These are phyloP conservation scores for Paraconiothyrium sp. DNA, from an alignment of 2,329 filamentous ascomycete species.

Conservation along the genomic window DNA sequence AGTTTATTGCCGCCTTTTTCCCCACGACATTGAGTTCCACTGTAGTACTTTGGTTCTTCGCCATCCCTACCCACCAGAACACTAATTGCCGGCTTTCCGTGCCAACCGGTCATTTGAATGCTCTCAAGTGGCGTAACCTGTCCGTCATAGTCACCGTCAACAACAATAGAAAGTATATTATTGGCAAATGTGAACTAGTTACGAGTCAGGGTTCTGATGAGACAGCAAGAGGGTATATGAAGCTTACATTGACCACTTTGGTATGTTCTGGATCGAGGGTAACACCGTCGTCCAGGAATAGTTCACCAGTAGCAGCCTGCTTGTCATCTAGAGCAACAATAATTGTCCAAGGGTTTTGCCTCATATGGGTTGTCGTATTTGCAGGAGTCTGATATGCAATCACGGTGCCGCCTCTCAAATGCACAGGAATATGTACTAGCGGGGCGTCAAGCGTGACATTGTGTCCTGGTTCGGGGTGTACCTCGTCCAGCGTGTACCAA, in stretches of 20 bases:
- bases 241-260: slow-evolving; percentile 62
- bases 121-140: not conserved
- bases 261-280: slow-evolving; percentile 65
- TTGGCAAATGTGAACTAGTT: not conserved
- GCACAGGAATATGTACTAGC: slow-evolving; percentile 74
- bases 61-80: not conserved
- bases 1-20: not conserved
- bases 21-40: not conserved
- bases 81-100: not conserved
- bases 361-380: slow-evolving; percentile 68
- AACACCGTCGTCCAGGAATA: slow-evolving; percentile 79
- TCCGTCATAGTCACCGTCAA: not conserved
- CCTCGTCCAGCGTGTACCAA: no score
- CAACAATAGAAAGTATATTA: not conserved
- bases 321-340: slow-evolving; percentile 63
- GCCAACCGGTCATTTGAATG: not conserved
- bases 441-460: slow-evolving; percentile 69
- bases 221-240: slow-evolving; percentile 12
- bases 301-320: slow-evolving; percentile 64
- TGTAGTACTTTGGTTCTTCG: not conserved
- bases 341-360: slow-evolving; percentile 70
- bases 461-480: slow-evolving; percentile 59
- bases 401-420: slow-evolving; percentile 72
- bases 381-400: slow-evolving; percentile 72
- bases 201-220: not conserved